Percentiles rank a stretch among this genome's conserved stretches.
Evolutionary conservation across 2,329 filamentous ascomycete species (phyloP).

Genomic region (Aspergillus brunneoviolaceus): DNA sequence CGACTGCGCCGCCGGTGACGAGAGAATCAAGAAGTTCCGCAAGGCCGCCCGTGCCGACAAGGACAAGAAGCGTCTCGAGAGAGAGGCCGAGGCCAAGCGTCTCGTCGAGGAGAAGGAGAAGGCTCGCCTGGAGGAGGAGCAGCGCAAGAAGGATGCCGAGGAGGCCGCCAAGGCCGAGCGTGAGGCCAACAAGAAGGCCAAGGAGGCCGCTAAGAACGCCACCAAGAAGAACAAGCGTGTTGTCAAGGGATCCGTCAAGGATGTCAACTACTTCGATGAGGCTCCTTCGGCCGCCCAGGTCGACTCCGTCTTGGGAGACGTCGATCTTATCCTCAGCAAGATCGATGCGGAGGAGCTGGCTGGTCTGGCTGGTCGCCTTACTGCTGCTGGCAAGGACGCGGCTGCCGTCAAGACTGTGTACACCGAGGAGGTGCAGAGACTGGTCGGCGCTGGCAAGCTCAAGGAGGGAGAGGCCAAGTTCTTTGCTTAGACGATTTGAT

Average conservation of each 20-base stretch:
- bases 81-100: conserved; percentile 87
- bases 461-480: conserved; percentile 78
- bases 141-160: conserved; percentile 78
- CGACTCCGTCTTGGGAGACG: conserved; percentile 78
- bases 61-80: conserved; percentile 90
- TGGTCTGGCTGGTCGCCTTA: conserved; percentile 75
- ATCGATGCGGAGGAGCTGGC: conserved; percentile 90
- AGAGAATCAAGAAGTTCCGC: conserved; percentile 96
- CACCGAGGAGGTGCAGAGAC: conserved; percentile 71
- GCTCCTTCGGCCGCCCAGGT: conserved; percentile 71
- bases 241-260: conserved; percentile 89
- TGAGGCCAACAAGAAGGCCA: conserved; percentile 88
- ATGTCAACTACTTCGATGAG: conserved; percentile 89
- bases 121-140: conserved; percentile 80
- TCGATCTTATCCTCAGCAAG: conserved; percentile 83
- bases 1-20: conserved; percentile 77
- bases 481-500: conserved; percentile 28
- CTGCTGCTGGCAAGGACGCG: conserved; percentile 71
- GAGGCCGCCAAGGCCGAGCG: conserved; percentile 80
- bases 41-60: conserved; percentile 88
- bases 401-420: conserved; percentile 85
- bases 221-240: conserved; percentile 99
- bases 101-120: conserved; percentile 80
- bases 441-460: conserved; percentile 79
- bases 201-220: conserved; percentile 97